Base-by-base conservation (phyloP, 805 yeast species). In the Metahyphopichia silvanorum region DNA sequence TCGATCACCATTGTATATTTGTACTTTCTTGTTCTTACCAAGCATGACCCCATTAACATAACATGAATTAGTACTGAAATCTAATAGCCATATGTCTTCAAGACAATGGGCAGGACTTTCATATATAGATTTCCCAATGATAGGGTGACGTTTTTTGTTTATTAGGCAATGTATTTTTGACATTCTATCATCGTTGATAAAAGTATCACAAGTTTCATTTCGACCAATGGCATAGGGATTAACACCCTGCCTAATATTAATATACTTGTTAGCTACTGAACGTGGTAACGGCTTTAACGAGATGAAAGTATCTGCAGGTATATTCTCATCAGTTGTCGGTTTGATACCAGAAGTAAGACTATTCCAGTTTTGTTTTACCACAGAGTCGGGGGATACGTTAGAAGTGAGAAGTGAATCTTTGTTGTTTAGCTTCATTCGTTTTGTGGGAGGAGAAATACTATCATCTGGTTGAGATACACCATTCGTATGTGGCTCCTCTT, bases 101-200 rank as follows among this genome's bases (percentile, higher is more conserved):
- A 79, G 58, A 37, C 82, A 81, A 57, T 76, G 82, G 0, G 87
- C 88, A 0, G 89, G 87, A 7, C 83, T 76, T 44, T 80, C 86
- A 49, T 64, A 76, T 4, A 80, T 69, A 5, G 61, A 53, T 20
- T 77, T 66, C 19, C 66, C 63, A 6, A 47, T 43, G 3, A 77
- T 72, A 0, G 79, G 79, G 49, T 82, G 86, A 37, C 87, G 66
- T 38, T 77, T 73, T 47, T 77, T 77, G 34, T 69, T 47, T 10
- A 91, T 64, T 19, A 79, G 61, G 55, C 96, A 88, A 57, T 93
- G 98, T 1, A 81, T 68, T 42, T 87, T 85, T 2, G 97, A 89
- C 46, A 91, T 72, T 28, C 96, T 61, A 44, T 73, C 82, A 44
- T 89, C 96, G 20, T 73, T 63, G 12, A 86, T 74, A 26, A 65